Base-by-base conservation (phyloP, 164 flowering plant species). In the Aristolochia californica region DNA sequence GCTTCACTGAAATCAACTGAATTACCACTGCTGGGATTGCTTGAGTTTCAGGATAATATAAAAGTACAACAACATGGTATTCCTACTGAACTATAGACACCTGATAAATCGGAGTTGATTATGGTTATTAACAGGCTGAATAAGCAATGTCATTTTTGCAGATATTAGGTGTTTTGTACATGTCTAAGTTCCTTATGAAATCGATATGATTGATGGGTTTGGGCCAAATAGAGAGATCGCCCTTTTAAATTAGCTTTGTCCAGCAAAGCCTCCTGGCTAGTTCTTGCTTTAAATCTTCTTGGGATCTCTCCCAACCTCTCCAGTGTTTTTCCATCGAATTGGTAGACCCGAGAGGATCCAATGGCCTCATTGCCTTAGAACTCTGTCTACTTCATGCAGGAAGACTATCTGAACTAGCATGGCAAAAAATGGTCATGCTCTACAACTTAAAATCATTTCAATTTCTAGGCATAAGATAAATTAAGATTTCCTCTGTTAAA, bases 301-400 rank as follows among this genome's bases (percentile, higher is more conserved):
- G 68, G 25, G 83, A 84, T 75, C 96, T 84, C 65, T 94, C 97
- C 99, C 99, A 94, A 20, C 99, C 99, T 78, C 71, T 79, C 87
- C 88, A 87, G 70, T 89, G 70, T 53, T 75, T 77, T 84, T 87
- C 97, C 96, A 94, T 55, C 45, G 68, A 45, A 94, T 81, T 0
- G 99, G 99, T 18, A 97, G 99, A n/a, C 97, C 99, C 24, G 97
- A 93, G 23, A 93, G 88, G 74, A 89, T 76, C 99, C 97, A 93
- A 52, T 93, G 89, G 20, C 94, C 99, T 45, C 99, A 97, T 25
- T 97, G 99, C 62, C 97, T 76, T 17, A 90, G 67, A 60, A 94
- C 77, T 69, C 99, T 75, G 71, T 94, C 97, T 53, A 94, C 91
- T 78, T 94, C 99, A 56, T 72, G 78, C 34, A 94, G 73, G 61